Base-by-base conservation (phyloP, 306 rosid species). In the Dryas alaskensis region DNA sequence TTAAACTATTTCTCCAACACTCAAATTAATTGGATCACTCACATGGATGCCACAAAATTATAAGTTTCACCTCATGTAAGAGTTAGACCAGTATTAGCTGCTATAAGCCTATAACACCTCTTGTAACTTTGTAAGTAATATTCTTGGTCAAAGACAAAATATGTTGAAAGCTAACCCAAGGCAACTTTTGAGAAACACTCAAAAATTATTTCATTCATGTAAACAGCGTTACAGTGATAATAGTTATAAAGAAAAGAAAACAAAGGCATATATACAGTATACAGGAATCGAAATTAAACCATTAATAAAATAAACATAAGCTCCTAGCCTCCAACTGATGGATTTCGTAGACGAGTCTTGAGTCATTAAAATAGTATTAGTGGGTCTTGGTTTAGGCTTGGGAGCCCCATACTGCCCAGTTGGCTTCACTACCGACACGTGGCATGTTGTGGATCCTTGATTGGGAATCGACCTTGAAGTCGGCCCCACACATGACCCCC, bases 391-490 rank as follows among this genome's bases (percentile, higher is more conserved):
- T 72, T 57, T 43, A 72, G 40, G 82, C 58, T 10, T 79, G 78
- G 74, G 78, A 73, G 17, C 89, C 90, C 95, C 97, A 92, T 13
- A 79, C 39, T 12, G 95, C 84, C 95, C 99, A 92, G 74, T 94
- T 90, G 68, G 99, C 97, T 81, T 90, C 99, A 69, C 99, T 94
- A 1, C 99, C 99, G 10, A 94, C 99, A 81, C 99, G 98, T 9
- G 99, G 96, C 96, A 94, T 90, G 75, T 65, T 76, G 17, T 57
- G 85, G 27, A 75, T 64, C 78, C 67, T 88, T 37, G 99, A 89
- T 4, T 87, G 97, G 39, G 79, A 82, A 61, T 94, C 99, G 4
- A 87, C 96, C 85, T 88, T 89, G 80, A 94, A 94, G 84, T 83
- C 87, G 53, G 99, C 92, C 65, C 99, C 99, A 86, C 99, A 89